phyloP scores from a whole-genome alignment of 2,329 filamentous ascomycete species.

The Davidsoniella eucalypti region DNA sequence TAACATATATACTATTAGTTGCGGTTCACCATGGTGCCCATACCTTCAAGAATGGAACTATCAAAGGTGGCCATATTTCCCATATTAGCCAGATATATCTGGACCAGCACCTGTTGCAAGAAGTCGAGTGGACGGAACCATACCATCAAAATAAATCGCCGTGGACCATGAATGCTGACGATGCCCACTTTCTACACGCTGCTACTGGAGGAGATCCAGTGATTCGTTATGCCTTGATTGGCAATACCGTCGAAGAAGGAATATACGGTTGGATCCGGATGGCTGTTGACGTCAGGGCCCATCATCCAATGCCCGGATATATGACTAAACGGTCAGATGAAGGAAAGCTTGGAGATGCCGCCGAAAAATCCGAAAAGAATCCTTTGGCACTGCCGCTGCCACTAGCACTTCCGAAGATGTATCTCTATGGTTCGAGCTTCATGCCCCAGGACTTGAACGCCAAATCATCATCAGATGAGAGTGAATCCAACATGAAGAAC shows the following conservation, averaged over 20 bases:
- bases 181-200: constrained; percentile 33
- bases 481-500: neutral
- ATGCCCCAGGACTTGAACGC: constrained; percentile 11
- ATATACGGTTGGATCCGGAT: constrained; percentile 39
- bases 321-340: neutral
- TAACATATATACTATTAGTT: constrained; percentile 13
- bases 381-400: constrained; percentile 9
- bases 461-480: neutral
- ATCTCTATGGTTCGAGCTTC: constrained; percentile 9
- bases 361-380: neutral
- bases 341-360: neutral
- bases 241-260: constrained; percentile 33
- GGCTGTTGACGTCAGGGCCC: constrained; percentile 26
- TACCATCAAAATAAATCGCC: constrained; percentile 30
- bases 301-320: constrained; percentile 13
- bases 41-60: constrained; percentile 20
- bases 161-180: constrained; percentile 34
- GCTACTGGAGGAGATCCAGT: constrained; percentile 36
- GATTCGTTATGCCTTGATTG: constrained; percentile 40
- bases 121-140: constrained; percentile 32
- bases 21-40: constrained; percentile 24
- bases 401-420: constrained; percentile 12
- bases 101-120: constrained; percentile 37
- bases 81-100: constrained; percentile 52
- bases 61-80: constrained; percentile 26